Evolutionary conservation across 2,329 filamentous ascomycete species (phyloP).

Genomic region (Byssochlamys sp.): DNA sequence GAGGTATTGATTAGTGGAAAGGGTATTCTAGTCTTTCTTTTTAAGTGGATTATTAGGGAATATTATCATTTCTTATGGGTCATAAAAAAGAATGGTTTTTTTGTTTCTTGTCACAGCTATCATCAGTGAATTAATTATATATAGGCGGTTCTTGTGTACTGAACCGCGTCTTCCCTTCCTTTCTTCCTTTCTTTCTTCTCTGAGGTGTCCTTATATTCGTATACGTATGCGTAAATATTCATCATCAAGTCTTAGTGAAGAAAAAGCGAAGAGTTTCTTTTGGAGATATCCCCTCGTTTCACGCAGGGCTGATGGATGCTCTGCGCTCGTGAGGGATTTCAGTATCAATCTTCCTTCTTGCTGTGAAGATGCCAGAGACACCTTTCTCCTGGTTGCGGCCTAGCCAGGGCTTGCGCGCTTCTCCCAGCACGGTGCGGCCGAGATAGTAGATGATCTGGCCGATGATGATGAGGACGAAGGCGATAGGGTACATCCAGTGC

Average conservation of each 20-base stretch:
- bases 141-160: too few relatives aligned
- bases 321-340: not conserved
- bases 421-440: slow-evolving; percentile 69
- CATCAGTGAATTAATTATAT: too few relatives aligned
- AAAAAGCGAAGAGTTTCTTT: not conserved
- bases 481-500: slow-evolving; percentile 88
- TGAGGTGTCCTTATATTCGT: not conserved
- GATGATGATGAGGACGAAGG: slow-evolving; percentile 82
- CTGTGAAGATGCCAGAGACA: slow-evolving; percentile 71
- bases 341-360: slow-evolving; percentile 59
- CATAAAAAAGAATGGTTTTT: too few relatives aligned
- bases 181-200: not conserved
- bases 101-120: too few relatives aligned
- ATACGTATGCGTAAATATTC: not conserved
- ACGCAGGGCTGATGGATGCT: slow-evolving; percentile 9
- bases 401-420: slow-evolving; percentile 90
- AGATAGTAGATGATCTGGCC: slow-evolving; percentile 83
- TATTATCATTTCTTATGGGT: too few relatives aligned
- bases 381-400: slow-evolving; percentile 76
- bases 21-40: too few relatives aligned
- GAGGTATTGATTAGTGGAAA: too few relatives aligned
- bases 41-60: too few relatives aligned
- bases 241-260: not conserved
- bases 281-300: not conserved
- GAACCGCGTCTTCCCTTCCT: too few relatives aligned